These are phyloP conservation scores for Parietaria judaica DNA, from an alignment of 306 rosid genomes.

Conservation along the genomic window DNA sequence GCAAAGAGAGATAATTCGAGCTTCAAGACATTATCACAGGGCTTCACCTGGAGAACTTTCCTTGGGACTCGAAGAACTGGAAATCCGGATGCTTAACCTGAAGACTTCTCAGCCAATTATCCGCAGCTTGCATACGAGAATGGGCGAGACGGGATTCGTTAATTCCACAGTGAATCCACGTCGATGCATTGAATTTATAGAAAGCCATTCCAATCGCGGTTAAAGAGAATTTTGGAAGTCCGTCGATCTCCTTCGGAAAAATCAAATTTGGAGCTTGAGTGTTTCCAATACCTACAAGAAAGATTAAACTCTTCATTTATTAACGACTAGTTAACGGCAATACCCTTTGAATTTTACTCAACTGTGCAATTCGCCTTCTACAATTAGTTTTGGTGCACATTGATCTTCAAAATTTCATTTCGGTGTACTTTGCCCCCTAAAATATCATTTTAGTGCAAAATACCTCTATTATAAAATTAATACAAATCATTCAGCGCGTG, in stretches of 20 bases:
- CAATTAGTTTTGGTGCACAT: too few species aligned
- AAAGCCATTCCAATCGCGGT: constrained; percentile 69
- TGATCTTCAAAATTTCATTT: too few species aligned
- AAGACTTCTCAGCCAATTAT: constrained; percentile 58
- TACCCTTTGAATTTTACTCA: too few species aligned
- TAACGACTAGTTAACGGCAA: too few species aligned
- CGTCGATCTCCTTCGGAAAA: constrained; percentile 49
- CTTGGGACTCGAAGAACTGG: constrained; percentile 62
- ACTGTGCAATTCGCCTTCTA: too few species aligned
- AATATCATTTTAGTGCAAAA: too few species aligned
- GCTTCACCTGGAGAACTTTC: constrained; percentile 43
- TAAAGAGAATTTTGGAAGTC: constrained; percentile 44
- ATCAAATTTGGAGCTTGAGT: constrained; percentile 41
- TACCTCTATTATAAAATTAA: too few species aligned
- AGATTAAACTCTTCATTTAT: neutral
- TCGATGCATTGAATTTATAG: constrained; percentile 63
- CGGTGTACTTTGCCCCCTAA: too few species aligned
- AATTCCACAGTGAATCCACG: constrained; percentile 50
- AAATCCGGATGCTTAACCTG: constrained; percentile 80
- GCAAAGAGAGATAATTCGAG: constrained; percentile 10
- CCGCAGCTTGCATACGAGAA: constrained; percentile 64
- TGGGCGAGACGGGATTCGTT: constrained; percentile 42
- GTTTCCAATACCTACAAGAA: constrained; percentile 40
- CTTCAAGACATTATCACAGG: constrained; percentile 2
- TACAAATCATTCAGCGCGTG: too few species aligned